phyloP scores from a whole-genome alignment of 495 filamentous ascomycete species.

The Friedmanniomyces endolithicus region DNA sequence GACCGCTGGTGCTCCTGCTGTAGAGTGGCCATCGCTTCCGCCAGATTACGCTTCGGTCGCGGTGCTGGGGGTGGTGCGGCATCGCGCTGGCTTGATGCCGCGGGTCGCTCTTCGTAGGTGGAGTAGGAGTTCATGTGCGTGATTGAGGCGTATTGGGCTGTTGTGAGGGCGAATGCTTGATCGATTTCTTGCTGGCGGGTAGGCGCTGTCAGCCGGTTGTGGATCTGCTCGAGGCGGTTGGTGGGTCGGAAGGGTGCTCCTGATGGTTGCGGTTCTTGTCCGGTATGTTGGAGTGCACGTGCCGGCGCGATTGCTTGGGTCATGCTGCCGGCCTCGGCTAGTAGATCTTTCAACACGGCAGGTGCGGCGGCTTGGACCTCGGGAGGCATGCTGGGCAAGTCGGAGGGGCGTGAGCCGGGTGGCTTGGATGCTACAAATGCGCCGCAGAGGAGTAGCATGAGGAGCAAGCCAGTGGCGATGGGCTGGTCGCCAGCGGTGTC shows the following conservation, averaged over 20 bases:
- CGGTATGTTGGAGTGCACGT: neutral
- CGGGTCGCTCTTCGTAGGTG: slow-evolving; percentile 14
- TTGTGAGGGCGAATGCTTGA: slow-evolving; percentile 72
- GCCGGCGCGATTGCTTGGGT: neutral
- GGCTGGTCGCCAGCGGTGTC: slow-evolving; percentile 34
- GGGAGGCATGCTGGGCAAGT: slow-evolving; percentile 76
- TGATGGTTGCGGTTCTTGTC: slow-evolving; percentile 17
- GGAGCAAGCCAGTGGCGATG: slow-evolving; percentile 30
- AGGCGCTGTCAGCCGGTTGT: slow-evolving; percentile 59
- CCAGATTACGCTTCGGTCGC: slow-evolving; percentile 51
- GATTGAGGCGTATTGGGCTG: slow-evolving; percentile 80
- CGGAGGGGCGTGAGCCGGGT: slow-evolving; percentile 42
- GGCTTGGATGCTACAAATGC: slow-evolving; percentile 90
- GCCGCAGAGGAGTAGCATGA: slow-evolving; percentile 84
- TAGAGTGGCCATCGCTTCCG: slow-evolving; percentile 72
- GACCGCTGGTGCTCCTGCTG: slow-evolving; percentile 39
- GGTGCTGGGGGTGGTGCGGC: slow-evolving; percentile 16
- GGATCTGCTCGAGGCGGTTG: slow-evolving; percentile 58
- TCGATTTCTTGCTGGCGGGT: slow-evolving; percentile 80
- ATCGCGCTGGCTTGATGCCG: neutral
- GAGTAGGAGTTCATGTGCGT: slow-evolving; percentile 47
- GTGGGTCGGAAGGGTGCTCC: slow-evolving; percentile 9
- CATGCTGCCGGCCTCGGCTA: slow-evolving; percentile 60
- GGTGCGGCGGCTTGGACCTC: slow-evolving; percentile 89
- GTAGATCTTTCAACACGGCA: slow-evolving; percentile 74